Percentiles rank a stretch among this genome's conserved stretches.
Conservation (phyloP, 352 stramenopile species). For the Phytophthora pistaciae region DNA sequence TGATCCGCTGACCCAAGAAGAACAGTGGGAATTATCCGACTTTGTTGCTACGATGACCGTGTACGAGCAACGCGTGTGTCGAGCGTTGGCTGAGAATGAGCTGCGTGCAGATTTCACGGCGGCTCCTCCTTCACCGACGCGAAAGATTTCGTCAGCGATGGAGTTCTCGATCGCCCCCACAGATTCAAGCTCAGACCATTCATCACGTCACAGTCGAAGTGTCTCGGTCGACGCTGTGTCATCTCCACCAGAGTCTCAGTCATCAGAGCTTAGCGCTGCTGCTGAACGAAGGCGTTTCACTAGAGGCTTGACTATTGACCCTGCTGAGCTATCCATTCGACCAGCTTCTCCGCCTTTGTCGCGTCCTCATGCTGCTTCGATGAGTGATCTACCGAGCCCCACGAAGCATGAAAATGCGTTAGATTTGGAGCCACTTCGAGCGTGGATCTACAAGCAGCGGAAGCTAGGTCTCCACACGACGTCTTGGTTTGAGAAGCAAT, state of each 20-base stretch:
- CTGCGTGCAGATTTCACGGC: constrained; percentile 49
- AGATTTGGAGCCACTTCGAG: constrained; percentile 29
- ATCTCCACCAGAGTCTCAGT: not conserved
- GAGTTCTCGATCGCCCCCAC: constrained; percentile 27
- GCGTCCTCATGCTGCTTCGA: constrained; percentile 28
- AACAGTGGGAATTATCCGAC: constrained; percentile 78
- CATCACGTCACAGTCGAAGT: constrained; percentile 28
- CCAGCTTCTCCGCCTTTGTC: constrained; percentile 28
- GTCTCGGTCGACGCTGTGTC: constrained; percentile 31
- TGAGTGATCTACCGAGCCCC: constrained; percentile 25
- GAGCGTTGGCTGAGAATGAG: constrained; percentile 46
- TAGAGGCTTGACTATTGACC: constrained; percentile 37
- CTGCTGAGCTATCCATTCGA: constrained; percentile 10
- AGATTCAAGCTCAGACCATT: constrained; percentile 6
- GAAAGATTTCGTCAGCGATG: constrained; percentile 32
- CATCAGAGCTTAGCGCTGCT: constrained; percentile 21
- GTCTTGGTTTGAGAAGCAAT: constrained; percentile 38
- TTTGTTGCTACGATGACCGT: constrained; percentile 58
- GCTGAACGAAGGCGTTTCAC: constrained; percentile 45
- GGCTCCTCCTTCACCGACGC: constrained; percentile 32
- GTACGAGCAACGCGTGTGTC: constrained; percentile 57
- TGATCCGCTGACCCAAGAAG: constrained; percentile 49
- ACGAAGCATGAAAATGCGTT: constrained; percentile 25
- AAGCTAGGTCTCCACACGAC: constrained; percentile 20
- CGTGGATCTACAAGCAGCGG: constrained; percentile 34